Conservation (phyloP, 2,329 filamentous ascomycete genomes). For the Coleophoma cylindrospora region DNA sequence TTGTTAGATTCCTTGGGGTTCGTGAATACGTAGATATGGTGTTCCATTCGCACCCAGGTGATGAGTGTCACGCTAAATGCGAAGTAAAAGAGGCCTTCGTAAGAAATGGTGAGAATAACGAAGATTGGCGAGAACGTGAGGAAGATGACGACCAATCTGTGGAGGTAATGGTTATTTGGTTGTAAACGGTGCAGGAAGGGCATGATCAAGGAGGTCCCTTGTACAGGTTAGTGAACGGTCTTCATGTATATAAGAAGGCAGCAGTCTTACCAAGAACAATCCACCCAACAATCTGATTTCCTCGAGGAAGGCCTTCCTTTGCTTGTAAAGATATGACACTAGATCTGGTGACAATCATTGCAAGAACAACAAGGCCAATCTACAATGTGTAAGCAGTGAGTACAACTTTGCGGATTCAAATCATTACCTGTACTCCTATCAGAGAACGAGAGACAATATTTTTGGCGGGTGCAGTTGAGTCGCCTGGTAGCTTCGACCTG, state of each 20-base stretch:
- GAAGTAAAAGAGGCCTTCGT: slow-evolving; percentile 94
- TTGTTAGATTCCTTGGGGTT: slow-evolving; percentile 11
- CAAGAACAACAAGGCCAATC: slow-evolving; percentile 71
- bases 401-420: background rate
- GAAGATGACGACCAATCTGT: slow-evolving; percentile 84
- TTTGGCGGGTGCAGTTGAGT: slow-evolving; percentile 26
- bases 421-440: slow-evolving; percentile 57
- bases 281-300: slow-evolving; percentile 88
- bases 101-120: slow-evolving; percentile 94
- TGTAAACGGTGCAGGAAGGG: slow-evolving; percentile 78
- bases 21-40: slow-evolving; percentile 57
- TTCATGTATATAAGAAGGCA: slow-evolving; percentile 8
- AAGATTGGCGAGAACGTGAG: slow-evolving; percentile 90
- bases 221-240: background rate
- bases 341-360: slow-evolving; percentile 82
- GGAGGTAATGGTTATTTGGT: slow-evolving; percentile 83
- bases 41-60: slow-evolving; percentile 89
- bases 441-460: slow-evolving; percentile 51
- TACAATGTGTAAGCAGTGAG: slow-evolving; percentile 31
- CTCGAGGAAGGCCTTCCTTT: slow-evolving; percentile 76
- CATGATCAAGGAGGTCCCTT: slow-evolving; percentile 69
- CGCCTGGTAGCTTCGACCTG: slow-evolving; percentile 16
- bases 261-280: slow-evolving; percentile 58
- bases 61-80: slow-evolving; percentile 78
- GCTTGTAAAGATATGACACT: slow-evolving; percentile 82